Percentiles rank a stretch among this genome's conserved stretches.
These are phyloP conservation scores for Rhynchosporium secalis DNA, from an alignment of 2,329 filamentous ascomycete genomes.

Conservation along the genomic window DNA sequence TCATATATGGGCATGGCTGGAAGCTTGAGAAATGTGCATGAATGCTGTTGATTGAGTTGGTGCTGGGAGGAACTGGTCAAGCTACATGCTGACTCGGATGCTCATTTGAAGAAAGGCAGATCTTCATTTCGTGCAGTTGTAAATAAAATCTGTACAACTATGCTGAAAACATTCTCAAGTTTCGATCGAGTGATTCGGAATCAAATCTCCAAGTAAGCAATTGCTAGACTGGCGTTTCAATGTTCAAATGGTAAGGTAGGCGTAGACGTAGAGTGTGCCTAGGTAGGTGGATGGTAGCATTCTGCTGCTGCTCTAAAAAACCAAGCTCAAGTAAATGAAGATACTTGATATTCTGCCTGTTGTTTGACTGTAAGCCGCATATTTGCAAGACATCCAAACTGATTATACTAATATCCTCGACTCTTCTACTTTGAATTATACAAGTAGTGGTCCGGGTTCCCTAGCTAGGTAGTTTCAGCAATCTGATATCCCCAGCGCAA, in stretches of 20 bases:
- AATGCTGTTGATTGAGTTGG: background rate
- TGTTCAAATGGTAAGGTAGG: background rate
- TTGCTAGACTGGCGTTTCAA: background rate
- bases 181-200: too few relatives aligned
- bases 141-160: conserved; percentile 24
- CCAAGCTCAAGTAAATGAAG: too few relatives aligned
- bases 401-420: too few relatives aligned
- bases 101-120: conserved; percentile 20
- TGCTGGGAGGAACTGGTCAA: background rate
- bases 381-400: too few relatives aligned
- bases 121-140: conserved; percentile 20
- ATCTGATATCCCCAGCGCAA: conserved; percentile 33
- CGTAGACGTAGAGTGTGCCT: too few relatives aligned
- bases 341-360: too few relatives aligned
- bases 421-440: too few relatives aligned
- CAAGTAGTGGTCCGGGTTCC: too few relatives aligned
- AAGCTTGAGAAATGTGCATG: background rate
- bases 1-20: background rate
- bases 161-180: background rate
- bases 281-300: too few relatives aligned
- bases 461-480: background rate
- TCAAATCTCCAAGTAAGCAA: too few relatives aligned
- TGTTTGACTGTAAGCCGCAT: too few relatives aligned
- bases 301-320: too few relatives aligned
- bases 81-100: background rate